These are phyloP conservation scores for Sporobolus alterniflorus DNA, from an alignment of 202 grass and related monocot genomes.

Conservation along the genomic window DNA sequence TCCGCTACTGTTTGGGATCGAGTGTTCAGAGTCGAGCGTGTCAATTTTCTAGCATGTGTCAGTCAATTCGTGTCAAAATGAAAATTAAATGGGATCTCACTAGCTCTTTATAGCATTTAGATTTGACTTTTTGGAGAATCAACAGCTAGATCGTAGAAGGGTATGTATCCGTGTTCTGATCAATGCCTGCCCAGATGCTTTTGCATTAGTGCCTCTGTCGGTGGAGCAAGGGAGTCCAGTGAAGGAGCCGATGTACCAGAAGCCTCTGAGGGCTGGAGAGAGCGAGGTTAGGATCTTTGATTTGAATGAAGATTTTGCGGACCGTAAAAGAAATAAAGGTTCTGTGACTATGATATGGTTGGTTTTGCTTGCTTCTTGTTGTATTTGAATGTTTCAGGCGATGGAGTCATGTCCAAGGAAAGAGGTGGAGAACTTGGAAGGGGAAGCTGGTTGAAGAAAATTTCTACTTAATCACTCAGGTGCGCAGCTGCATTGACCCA, in stretches of 20 bases:
- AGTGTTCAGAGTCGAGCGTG: background rate
- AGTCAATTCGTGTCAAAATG: background rate
- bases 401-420: conserved; percentile 85
- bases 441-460: conserved; percentile 80
- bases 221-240: conserved; percentile 66
- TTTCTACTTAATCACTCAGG: conserved; percentile 83
- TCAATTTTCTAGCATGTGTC: background rate
- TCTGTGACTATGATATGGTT: background rate
- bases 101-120: background rate
- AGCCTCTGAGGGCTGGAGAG: conserved; percentile 20
- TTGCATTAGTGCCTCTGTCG: conserved; percentile 51
- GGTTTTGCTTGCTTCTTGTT: background rate
- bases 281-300: conserved; percentile 39
- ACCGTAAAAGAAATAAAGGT: too few relatives aligned
- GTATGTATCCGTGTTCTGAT: background rate
- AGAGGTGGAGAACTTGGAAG: conserved; percentile 44
- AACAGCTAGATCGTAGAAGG: background rate
- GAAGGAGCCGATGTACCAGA: conserved; percentile 67
- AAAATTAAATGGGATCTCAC: background rate
- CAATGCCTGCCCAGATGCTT: background rate
- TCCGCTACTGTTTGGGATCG: background rate
- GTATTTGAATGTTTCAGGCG: conserved; percentile 37
- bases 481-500: background rate
- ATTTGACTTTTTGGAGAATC: background rate
- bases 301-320: background rate